Evolutionary conservation across 257 asterid species (phyloP), one percentile per base, ranked within the genome.

Genomic region (Galeopsis tetrahit): DNA sequence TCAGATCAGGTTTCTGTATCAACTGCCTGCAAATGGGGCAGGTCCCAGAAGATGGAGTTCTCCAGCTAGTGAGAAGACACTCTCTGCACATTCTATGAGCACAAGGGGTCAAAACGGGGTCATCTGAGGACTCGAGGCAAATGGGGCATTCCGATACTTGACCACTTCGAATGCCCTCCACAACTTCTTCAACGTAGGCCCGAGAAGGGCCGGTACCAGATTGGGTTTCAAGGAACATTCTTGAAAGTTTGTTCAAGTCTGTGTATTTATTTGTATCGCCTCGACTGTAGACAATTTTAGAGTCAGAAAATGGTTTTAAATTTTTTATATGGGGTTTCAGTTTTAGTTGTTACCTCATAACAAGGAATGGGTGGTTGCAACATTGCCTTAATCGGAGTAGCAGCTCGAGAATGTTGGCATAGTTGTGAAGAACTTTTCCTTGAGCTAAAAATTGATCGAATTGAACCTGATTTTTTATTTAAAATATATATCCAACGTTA

Each of bases 291-390:
- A 76, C 40, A 72, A 59, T 63, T 72, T n/a, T 6, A 63, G 17
- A 68, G 72, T 63, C 15, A 28, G 14, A 28, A 52, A 63, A 35
- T 53, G 34, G 6, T 21, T 34, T 53, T n/a, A 59, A 14, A 10
- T 28, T 3, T 42, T 7, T 10, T 4, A 42, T 13, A 17, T 28
- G 14, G 56, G 60, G 68, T 5, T 44, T 68, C 46, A 9, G 44
- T 38, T 31, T 53, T 32, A 17, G 53, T 52, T 67, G 73, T 53
- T 51, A 89, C 97, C 96, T 89, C 97, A 88, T 86, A 11, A 89
- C 96, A 69, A 92, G 95, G 83, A 87, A 88, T 46, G 97, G 97
- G 72, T 92, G 96, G 80, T 86, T 92, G 85, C 97, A 92, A 46
- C 97, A 92, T 75, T 92, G 97, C 81, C 97, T 89, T 74, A 92